Evolutionary conservation across 2,329 filamentous ascomycete genomes (phyloP).

Genomic region (Ploettnerulaceae sp.): DNA sequence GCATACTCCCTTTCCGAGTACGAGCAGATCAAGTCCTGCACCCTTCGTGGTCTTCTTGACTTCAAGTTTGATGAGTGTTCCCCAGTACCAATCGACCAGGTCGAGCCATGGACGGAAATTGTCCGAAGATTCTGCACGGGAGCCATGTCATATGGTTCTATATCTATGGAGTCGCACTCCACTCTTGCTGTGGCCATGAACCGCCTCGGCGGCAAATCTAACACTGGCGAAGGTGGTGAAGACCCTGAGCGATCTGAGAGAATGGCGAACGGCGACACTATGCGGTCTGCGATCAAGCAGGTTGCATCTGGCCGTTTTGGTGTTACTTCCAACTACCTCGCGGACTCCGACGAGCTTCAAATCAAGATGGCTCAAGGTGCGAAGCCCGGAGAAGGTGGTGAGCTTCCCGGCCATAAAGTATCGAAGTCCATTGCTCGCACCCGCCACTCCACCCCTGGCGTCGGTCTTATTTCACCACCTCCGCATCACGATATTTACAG

Average conservation of each 20-base stretch:
- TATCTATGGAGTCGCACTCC: conserved; percentile 97
- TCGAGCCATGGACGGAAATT: conserved; percentile 97
- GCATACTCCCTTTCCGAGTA: conserved; percentile 91
- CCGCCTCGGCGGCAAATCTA: conserved; percentile 90
- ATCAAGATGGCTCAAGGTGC: conserved; percentile 99
- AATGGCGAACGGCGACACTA: conserved; percentile 88
- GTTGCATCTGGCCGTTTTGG: conserved; percentile 94
- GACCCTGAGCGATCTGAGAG: conserved; percentile 84
- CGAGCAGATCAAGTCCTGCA: conserved; percentile 95
- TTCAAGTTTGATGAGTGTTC: conserved; percentile 88
- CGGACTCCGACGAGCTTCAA: conserved; percentile 91
- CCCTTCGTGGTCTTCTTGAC: conserved; percentile 86
- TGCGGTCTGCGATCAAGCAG: conserved; percentile 97
- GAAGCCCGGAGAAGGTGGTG: conserved; percentile 96
- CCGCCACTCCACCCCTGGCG: conserved; percentile 91
- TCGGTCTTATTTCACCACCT: conserved; percentile 91
- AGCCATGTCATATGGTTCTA: conserved; percentile 97
- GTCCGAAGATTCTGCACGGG: conserved; percentile 94
- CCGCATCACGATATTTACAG: conserved; percentile 99
- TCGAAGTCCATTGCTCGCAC: conserved; percentile 91
- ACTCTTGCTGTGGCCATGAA: conserved; percentile 97
- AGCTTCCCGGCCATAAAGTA: conserved; percentile 94
- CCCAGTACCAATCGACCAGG: conserved; percentile 89
- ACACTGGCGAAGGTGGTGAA: conserved; percentile 96
- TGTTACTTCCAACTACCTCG: conserved; percentile 90